phyloP scores from a whole-genome alignment of 176 grass and related monocot species.

The Lolium multiflorum region DNA sequence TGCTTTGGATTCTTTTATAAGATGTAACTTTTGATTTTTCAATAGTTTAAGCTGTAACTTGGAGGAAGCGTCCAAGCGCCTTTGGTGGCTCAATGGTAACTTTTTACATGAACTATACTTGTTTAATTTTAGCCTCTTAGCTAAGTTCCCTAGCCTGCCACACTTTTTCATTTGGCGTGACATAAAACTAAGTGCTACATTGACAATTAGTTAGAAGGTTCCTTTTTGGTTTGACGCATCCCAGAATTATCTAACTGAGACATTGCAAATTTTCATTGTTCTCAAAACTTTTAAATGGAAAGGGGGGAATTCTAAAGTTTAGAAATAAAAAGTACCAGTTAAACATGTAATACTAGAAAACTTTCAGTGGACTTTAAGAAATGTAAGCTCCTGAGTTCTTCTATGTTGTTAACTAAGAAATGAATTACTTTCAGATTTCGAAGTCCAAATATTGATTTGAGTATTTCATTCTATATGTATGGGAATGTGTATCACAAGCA shows the following conservation, averaged over 20 bases:
- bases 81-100: slow-evolving; percentile 73
- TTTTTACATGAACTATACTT: slow-evolving; percentile 40
- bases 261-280: neutral
- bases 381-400: no score
- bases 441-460: no score
- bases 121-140: slow-evolving; percentile 4
- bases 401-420: no score
- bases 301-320: neutral
- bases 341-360: no score
- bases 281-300: neutral
- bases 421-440: no score
- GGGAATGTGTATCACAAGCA: no score
- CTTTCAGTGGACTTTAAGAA: no score
- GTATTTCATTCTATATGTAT: no score
- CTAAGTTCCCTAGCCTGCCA: neutral
- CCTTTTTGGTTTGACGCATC: neutral
- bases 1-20: slow-evolving; percentile 36
- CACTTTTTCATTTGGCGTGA: neutral
- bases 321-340: no score
- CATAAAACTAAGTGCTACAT: neutral
- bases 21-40: slow-evolving; percentile 39
- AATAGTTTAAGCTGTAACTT: slow-evolving; percentile 40
- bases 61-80: slow-evolving; percentile 53
- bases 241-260: neutral
- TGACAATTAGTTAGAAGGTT: neutral